phyloP scores from a whole-genome alignment of 208 protist species.

The Herpetomonas samuelpessoai region DNA sequence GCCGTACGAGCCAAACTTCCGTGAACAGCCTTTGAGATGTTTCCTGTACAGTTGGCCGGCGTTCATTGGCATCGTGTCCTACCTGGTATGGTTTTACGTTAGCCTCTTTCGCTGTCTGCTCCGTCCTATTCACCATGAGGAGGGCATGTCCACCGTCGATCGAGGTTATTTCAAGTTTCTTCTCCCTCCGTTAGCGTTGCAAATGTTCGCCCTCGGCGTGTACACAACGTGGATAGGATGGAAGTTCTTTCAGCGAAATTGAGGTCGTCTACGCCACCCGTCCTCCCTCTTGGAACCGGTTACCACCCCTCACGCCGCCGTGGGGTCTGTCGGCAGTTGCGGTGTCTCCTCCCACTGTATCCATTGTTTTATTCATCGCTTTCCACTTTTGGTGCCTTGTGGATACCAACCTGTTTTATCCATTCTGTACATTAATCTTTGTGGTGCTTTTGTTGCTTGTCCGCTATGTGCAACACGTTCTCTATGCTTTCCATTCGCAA shows the following conservation, averaged over 20 bases:
- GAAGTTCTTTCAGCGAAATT: conserved; percentile 86
- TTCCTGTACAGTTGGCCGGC: conserved; percentile 64
- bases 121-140: conserved; percentile 1
- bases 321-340: not conserved
- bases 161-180: conserved; percentile 28
- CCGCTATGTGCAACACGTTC: too few relatives aligned
- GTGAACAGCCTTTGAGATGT: conserved; percentile 26
- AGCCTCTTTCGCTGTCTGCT: conserved; percentile 14
- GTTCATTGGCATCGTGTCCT: conserved; percentile 28
- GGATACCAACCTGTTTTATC: too few relatives aligned
- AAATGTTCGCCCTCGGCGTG: conserved; percentile 33
- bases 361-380: not conserved
- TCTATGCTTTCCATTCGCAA: too few relatives aligned
- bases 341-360: not conserved
- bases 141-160: conserved; percentile 20
- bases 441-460: not conserved
- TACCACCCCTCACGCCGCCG: not conserved
- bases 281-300: not conserved
- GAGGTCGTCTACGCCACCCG: not conserved
- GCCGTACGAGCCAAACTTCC: conserved; percentile 29
- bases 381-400: too few relatives aligned
- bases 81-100: conserved; percentile 27
- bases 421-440: too few relatives aligned
- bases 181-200: conserved; percentile 18
- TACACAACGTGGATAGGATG: conserved; percentile 74